Percentiles rank a stretch among this genome's conserved stretches.
Evolutionary conservation across 208 protist genomes (phyloP).

Genomic region (Wallacemonas collosoma): DNA sequence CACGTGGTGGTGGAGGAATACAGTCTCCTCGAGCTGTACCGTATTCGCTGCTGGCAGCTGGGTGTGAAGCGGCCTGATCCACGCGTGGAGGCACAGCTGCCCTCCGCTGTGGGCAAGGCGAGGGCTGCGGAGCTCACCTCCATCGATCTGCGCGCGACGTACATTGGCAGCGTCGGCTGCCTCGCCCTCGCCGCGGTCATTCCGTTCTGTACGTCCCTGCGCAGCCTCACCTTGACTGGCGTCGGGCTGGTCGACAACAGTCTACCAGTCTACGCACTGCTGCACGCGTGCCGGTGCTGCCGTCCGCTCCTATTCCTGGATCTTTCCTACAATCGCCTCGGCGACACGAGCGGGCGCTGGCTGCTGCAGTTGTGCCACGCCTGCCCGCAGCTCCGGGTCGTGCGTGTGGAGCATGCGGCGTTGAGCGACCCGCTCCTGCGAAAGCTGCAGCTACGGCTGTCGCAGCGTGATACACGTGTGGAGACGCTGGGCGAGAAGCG

Average conservation of each 20-base stretch:
- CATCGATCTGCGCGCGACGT: slow-evolving; percentile 26
- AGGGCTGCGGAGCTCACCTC: background rate
- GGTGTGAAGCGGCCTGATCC: slow-evolving; percentile 18
- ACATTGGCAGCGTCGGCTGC: slow-evolving; percentile 36
- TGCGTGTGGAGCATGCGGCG: slow-evolving; percentile 26
- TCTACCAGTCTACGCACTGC: slow-evolving; percentile 24
- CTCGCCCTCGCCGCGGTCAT: slow-evolving; percentile 39
- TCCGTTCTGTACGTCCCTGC: slow-evolving; percentile 30
- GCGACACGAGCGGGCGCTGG: slow-evolving; percentile 32
- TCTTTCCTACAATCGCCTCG: slow-evolving; percentile 37
- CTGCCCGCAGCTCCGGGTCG: slow-evolving; percentile 24
- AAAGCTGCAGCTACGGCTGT: slow-evolving; percentile 8
- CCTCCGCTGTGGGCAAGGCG: background rate
- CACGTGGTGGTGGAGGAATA: background rate
- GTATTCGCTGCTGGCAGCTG: slow-evolving; percentile 13
- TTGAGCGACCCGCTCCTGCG: slow-evolving; percentile 26
- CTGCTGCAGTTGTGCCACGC: slow-evolving; percentile 30
- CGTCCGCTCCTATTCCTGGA: slow-evolving; percentile 34
- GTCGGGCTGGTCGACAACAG: slow-evolving; percentile 29
- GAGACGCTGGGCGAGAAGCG: too few species aligned
- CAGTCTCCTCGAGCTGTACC: slow-evolving; percentile 16
- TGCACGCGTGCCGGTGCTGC: slow-evolving; percentile 23
- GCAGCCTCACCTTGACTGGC: slow-evolving; percentile 28
- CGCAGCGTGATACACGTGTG: background rate
- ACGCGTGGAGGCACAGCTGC: slow-evolving; percentile 18